Base-by-base conservation (phyloP, 176 grass and related monocot species). In the bread wheat (Triticum aestivum) region DNA sequence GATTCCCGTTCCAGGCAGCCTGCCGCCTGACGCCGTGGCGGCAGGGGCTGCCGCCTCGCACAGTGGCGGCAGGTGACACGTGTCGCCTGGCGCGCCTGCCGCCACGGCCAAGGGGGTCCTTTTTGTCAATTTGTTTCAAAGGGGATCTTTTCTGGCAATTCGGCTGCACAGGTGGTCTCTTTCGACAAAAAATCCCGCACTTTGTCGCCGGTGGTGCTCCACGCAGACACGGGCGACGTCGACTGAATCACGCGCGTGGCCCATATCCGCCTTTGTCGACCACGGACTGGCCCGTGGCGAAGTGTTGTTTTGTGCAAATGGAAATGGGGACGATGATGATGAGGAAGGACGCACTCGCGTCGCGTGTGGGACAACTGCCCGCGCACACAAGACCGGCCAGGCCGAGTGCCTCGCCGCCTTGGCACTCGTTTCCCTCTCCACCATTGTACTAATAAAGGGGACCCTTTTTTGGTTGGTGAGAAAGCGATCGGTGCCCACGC, bases 401-500 rank as follows among this genome's bases (percentile, higher is more conserved):
- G 9, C 52, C 11, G 20, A 62, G 64, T 24, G 72, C 64, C 17
- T 24, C 59, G 5, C 10, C 70, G 56, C 61, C 20, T 63, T n/a
- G 0, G 20, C 70, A 52, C 74, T 89, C 3, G 24, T 13, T 35
- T 20, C 47, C 34, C 69, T 81, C 86, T 44, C 27, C 80, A 75
- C 84, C 78, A 63, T 32, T 3, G 39, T 0, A 26, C 26, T 26
- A 44, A 61, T 45, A 32, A 61, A 21, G 11, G 24, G 15, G n/a
- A 4, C 0, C 11, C 24, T 13, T 21, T 69, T 61, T 69, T 6
- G 67, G 54, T 80, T 75, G 67, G 61, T 87, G 5, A 23, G 85
- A 87, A 66, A 80, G 85, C 45, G 85, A 80, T 82, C 35, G 81
- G 79, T 2, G 80, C 30, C 17, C 68, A 65, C 3, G 73, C 23